These are phyloP conservation scores for Phialocephala sp. DNA, from an alignment of 2,329 filamentous ascomycete genomes.

Conservation along the genomic window DNA sequence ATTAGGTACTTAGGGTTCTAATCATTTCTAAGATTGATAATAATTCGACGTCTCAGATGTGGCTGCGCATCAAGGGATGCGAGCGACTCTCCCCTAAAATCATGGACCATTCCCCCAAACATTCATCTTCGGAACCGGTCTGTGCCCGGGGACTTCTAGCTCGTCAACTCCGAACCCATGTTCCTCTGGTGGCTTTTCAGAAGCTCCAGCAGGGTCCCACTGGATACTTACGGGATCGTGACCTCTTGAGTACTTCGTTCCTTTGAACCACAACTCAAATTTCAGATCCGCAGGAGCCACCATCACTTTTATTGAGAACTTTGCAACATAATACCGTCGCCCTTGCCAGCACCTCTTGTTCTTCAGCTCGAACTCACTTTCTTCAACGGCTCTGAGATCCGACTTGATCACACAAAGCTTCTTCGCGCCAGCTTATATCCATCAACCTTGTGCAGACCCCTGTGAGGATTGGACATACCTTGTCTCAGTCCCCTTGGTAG, in stretches of 20 bases:
- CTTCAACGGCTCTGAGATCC: conserved; percentile 48
- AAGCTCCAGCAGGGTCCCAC: conserved; percentile 1
- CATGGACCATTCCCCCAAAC: background rate
- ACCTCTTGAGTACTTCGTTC: conserved; percentile 40
- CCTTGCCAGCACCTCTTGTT: conserved; percentile 46
- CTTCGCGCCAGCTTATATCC: conserved; percentile 42
- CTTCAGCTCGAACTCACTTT: conserved; percentile 47
- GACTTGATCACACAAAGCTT: conserved; percentile 50
- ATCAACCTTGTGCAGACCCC: background rate
- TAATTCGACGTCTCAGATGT: too few relatives aligned
- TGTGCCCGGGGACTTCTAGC: background rate
- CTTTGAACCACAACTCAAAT: conserved; percentile 52
- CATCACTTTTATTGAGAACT: conserved; percentile 58
- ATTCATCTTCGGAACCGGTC: background rate
- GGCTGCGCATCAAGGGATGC: too few relatives aligned
- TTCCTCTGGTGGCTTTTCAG: background rate
- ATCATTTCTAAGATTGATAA: background rate
- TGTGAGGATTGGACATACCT: conserved; percentile 37
- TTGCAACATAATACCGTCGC: conserved; percentile 48
- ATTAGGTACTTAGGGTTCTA: background rate
- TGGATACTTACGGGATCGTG: conserved; percentile 14
- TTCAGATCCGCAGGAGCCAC: conserved; percentile 60
- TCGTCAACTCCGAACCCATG: conserved; percentile 1
- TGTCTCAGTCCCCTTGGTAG: conserved; percentile 46
- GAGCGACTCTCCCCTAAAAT: too few relatives aligned